A percentile compares a stretch with the other conserved stretches of the same genome.
These are phyloP conservation scores for Fusarium neocosmosporiellum DNA, from an alignment of 2,329 filamentous ascomycete species.

Conservation along the genomic window DNA sequence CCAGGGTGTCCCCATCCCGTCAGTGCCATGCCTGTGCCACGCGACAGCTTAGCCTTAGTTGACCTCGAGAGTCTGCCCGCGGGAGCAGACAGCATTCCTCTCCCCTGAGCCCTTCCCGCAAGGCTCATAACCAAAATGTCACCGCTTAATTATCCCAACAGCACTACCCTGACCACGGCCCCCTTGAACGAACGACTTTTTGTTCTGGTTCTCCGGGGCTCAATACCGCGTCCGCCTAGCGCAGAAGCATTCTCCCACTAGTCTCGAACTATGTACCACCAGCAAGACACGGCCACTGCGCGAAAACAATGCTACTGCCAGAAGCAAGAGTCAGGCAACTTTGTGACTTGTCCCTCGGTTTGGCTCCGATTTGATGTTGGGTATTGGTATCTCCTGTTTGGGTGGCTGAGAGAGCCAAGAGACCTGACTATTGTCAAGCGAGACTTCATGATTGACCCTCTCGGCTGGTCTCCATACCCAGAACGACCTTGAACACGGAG, in stretches of 20 bases:
- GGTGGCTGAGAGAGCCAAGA: neutral
- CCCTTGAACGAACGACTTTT: conserved; percentile 21
- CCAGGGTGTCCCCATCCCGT: conserved; percentile 17
- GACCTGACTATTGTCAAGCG: neutral
- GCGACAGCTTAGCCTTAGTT: conserved; percentile 26
- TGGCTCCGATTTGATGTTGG: neutral
- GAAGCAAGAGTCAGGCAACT: neutral
- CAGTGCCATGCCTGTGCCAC: conserved; percentile 42
- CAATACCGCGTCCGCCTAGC: conserved; percentile 34
- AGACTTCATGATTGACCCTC: neutral
- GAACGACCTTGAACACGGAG: neutral
- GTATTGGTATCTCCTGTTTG: neutral
- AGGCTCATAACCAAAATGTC: conserved; percentile 11
- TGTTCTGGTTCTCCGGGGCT: conserved; percentile 28
- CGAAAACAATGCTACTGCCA: neutral
- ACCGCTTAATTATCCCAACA: conserved; percentile 19
- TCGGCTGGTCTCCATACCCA: neutral
- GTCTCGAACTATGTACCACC: conserved; percentile 13
- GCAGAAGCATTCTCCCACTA: conserved; percentile 23
- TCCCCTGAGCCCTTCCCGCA: neutral
- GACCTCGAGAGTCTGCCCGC: neutral
- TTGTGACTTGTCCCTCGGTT: neutral
- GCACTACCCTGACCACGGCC: conserved; percentile 10
- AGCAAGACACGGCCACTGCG: neutral
- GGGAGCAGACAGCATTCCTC: neutral